Evolutionary conservation across 1,284 basidiomycete genomes (phyloP), one percentile per base, ranked within the genome.

Genomic region (Stereum hirsutum): DNA sequence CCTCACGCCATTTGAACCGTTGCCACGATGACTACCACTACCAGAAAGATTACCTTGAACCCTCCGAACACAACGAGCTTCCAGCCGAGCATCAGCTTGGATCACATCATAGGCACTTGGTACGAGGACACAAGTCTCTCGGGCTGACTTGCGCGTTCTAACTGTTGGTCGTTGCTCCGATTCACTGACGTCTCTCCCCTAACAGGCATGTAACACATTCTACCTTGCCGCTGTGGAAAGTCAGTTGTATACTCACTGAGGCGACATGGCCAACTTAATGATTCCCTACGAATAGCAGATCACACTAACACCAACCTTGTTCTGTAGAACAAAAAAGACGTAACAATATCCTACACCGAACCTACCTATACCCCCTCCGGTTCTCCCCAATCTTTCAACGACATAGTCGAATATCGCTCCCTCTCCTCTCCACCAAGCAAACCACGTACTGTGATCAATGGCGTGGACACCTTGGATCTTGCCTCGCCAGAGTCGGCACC

Each of bases 211-310:
- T 72, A 15, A 61, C 60, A 4, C 66, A 68, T 57, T 66, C 65
- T 20, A 71, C 69, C 2, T 50, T 72, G 31, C 65, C 70, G 1
- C 64, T 72, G 49, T 72, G 71, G 71, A 69, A 66, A 57, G 68
- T 69, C 45, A 49, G 58, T 33, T 15, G 8, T n/a, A 7, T n/a
- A 17, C 20, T 12, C 17, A 19, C 15, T n/a, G 44, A 34, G 36
- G 14, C 24, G 26, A n/a, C 34, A n/a, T 30, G 14, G 23, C 36
- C 26, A 20, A 31, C 27, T 19, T 6, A 11, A 15, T 39, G 23
- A 7, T 25, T 27, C 5, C 12, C 15, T 17, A 31, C 27, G 25
- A 28, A 8, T 30, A n/a, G n/a, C 10, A 30, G 10, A 35, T n/a
- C 33, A 20, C 33, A 20, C 33, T 35, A n/a, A n/a, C n/a, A n/a